phyloP scores from a whole-genome alignment of 306 rosid species.

The Inga oerstediana region DNA sequence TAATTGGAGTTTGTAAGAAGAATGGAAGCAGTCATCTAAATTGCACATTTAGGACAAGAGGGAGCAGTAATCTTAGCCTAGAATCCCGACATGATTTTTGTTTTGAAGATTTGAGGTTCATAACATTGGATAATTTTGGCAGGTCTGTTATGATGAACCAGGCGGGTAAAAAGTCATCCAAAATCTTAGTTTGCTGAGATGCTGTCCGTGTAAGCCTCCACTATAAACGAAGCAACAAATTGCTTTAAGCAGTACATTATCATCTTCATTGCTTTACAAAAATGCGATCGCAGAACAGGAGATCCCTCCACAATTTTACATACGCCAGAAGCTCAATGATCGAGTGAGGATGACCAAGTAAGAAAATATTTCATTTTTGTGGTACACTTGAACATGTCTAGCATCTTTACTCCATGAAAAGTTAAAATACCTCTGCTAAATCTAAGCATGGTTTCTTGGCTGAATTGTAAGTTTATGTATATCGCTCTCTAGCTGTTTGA shows the following conservation, averaged over 20 bases:
- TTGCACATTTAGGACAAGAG: neutral
- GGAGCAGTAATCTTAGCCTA: neutral
- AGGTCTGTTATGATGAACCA: neutral
- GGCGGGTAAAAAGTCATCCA: neutral
- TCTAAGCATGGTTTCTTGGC: neutral
- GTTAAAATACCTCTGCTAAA: neutral
- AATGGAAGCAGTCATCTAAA: too few relatives aligned
- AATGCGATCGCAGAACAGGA: neutral
- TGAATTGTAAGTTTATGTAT: neutral
- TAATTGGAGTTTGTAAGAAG: too few relatives aligned
- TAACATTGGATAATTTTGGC: neutral
- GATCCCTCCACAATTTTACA: neutral
- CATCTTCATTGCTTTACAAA: neutral
- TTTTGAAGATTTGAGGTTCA: neutral
- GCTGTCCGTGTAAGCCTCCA: slow-evolving; percentile 12
- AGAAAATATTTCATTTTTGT: neutral
- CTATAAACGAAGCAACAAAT: neutral
- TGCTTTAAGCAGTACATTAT: neutral
- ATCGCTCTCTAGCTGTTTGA: neutral
- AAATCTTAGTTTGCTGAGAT: neutral
- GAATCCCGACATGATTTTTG: neutral
- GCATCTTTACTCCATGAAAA: neutral
- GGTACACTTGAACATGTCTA: neutral
- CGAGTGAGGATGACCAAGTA: neutral
- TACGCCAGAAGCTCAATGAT: neutral